These are phyloP conservation scores for Ceratocystis albifundus DNA, from an alignment of 2,329 filamentous ascomycete species.

Conservation along the genomic window DNA sequence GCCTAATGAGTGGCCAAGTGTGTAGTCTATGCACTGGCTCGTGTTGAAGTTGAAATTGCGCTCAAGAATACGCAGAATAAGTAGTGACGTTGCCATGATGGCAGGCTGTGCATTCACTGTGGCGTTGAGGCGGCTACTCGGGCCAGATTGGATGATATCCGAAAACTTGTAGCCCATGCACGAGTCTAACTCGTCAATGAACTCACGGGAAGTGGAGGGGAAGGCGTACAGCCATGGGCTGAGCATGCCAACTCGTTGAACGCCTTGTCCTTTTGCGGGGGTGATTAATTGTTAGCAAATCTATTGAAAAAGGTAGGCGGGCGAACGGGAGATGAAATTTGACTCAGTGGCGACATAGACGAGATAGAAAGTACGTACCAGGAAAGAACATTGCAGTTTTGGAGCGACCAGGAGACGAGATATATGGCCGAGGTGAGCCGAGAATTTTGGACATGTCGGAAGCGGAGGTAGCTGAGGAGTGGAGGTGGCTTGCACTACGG, in stretches of 20 bases:
- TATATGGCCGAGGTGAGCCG: constrained; percentile 15
- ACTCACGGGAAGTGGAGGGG: constrained; percentile 60
- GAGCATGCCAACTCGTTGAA: constrained; percentile 81
- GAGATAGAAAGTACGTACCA: constrained; percentile 31
- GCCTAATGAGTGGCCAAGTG: constrained; percentile 79
- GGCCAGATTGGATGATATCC: constrained; percentile 65
- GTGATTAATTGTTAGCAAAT: constrained; percentile 15
- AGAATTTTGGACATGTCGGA: constrained; percentile 19
- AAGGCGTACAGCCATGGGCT: constrained; percentile 79
- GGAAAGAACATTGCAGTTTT: constrained; percentile 51
- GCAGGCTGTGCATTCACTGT: constrained; percentile 87
- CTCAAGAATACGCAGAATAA: constrained; percentile 80
- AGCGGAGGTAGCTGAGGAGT: constrained; percentile 5
- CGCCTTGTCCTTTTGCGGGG: constrained; percentile 59
- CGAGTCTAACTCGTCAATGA: constrained; percentile 76
- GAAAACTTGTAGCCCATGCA: constrained; percentile 61
- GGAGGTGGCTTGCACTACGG: constrained; percentile 12
- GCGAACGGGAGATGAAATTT: constrained; percentile 6
- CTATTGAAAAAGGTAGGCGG: neutral
- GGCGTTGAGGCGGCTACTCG: constrained; percentile 62
- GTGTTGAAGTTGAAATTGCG: constrained; percentile 69
- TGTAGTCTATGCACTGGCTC: constrained; percentile 61
- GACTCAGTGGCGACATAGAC: neutral
- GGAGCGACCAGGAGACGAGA: constrained; percentile 24
- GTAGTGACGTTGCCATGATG: constrained; percentile 87